Conservation (phyloP, 1,284 basidiomycete genomes). For the Mrakiaceae sp. region DNA sequence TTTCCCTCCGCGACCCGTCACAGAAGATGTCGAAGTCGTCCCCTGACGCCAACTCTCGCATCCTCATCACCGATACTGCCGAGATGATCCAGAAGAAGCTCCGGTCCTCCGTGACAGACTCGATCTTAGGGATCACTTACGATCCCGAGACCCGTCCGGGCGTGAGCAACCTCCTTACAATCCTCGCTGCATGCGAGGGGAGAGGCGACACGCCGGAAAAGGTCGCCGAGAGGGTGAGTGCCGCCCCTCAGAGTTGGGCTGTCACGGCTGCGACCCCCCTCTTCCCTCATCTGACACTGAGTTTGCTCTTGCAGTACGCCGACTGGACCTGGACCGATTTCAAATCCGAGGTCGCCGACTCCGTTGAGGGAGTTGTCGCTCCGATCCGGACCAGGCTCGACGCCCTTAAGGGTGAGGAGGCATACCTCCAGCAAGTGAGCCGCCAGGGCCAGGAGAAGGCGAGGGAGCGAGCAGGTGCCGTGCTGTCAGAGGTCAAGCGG, state of each 20-base stretch:
- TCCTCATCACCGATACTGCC: constrained; percentile 67
- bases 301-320: too few species aligned
- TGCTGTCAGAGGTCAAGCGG: background rate
- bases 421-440: background rate
- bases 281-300: too few species aligned
- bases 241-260: background rate
- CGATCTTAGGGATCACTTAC: constrained; percentile 56
- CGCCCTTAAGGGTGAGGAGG: background rate
- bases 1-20: constrained; percentile 72
- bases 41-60: constrained; percentile 65
- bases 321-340: background rate
- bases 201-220: constrained; percentile 38
- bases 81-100: constrained; percentile 59
- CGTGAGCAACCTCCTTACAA: constrained; percentile 67
- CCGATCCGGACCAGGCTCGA: background rate
- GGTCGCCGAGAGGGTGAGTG: constrained; percentile 39
- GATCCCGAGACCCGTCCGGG: constrained; percentile 69
- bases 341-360: background rate
- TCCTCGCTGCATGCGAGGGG: constrained; percentile 51
- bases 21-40: constrained; percentile 95
- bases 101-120: constrained; percentile 74
- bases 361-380: background rate
- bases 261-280: too few species aligned
- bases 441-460: background rate
- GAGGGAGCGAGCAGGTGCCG: background rate